Evolutionary conservation across 108 stramenopile species (phyloP).

Genomic region (Nitzschia sp.): DNA sequence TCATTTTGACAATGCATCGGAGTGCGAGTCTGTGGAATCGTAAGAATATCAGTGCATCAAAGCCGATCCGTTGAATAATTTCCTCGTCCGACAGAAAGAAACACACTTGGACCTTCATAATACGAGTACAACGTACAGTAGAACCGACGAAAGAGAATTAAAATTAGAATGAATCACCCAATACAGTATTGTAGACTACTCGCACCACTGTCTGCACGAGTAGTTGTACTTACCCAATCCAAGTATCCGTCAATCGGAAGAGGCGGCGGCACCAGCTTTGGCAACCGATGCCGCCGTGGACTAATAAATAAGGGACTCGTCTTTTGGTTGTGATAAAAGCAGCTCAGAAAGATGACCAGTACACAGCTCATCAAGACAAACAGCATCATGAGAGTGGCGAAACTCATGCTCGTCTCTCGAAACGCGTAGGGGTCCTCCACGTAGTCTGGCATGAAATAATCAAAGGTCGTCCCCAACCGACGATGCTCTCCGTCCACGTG

Average conservation of each 20-base stretch:
- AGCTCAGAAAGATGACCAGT: conserved; percentile 71
- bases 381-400: conserved; percentile 76
- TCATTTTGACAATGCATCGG: conserved; percentile 89
- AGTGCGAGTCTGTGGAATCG: conserved; percentile 87
- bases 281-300: conserved; percentile 82
- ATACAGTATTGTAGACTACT: too few species aligned
- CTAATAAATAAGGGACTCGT: conserved; percentile 81
- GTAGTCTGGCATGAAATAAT: conserved; percentile 74
- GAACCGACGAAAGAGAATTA: too few species aligned
- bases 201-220: not conserved
- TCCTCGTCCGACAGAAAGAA: conserved; percentile 85
- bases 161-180: too few species aligned
- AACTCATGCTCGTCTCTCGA: conserved; percentile 73
- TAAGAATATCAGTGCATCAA: conserved; percentile 84
- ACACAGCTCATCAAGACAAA: conserved; percentile 61
- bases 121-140: too few species aligned
- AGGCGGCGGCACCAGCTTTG: conserved; percentile 83
- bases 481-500: conserved; percentile 39
- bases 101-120: conserved; percentile 61
- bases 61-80: conserved; percentile 89
- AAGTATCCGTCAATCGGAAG: conserved; percentile 79
- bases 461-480: conserved; percentile 35
- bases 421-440: conserved; percentile 57
- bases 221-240: conserved; percentile 55
- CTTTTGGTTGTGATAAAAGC: conserved; percentile 90